Conservation (phyloP, 2,329 filamentous ascomycete species). For the Nigrospora oryzae region DNA sequence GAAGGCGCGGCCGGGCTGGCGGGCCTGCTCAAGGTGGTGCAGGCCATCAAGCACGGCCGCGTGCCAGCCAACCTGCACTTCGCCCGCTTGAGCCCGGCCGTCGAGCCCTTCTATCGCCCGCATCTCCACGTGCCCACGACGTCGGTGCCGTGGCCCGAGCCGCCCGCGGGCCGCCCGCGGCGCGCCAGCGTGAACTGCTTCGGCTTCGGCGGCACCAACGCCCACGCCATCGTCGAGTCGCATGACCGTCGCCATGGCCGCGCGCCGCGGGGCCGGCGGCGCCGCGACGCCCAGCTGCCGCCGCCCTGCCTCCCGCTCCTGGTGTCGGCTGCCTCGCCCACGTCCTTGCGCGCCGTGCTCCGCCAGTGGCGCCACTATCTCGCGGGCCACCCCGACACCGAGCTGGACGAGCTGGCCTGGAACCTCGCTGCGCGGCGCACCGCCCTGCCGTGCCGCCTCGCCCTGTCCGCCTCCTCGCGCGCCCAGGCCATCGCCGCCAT, state of each 20-base stretch:
- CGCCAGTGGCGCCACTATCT: slow-evolving; percentile 20
- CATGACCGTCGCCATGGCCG: slow-evolving; percentile 11
- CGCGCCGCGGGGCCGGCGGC: no score
- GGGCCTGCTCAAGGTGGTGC: slow-evolving; percentile 34
- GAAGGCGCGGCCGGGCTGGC: slow-evolving; percentile 42
- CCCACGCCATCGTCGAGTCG: slow-evolving; percentile 32
- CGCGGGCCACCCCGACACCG: not conserved
- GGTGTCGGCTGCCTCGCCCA: slow-evolving; percentile 26
- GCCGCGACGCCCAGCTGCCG: no score
- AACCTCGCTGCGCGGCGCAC: slow-evolving; percentile 21
- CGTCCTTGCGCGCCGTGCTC: slow-evolving; percentile 20
- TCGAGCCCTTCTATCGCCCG: slow-evolving; percentile 23
- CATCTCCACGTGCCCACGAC: slow-evolving; percentile 24
- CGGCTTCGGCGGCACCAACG: slow-evolving; percentile 35
- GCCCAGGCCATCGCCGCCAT: slow-evolving; percentile 14
- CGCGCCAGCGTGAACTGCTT: slow-evolving; percentile 36
- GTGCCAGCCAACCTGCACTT: slow-evolving; percentile 36
- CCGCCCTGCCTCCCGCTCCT: slow-evolving; percentile 22
- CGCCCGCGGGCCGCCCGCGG: slow-evolving; percentile 24
- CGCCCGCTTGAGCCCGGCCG: slow-evolving; percentile 27
- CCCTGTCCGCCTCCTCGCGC: slow-evolving; percentile 14
- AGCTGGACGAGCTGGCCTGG: slow-evolving; percentile 19
- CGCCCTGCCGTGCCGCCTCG: slow-evolving; percentile 19
- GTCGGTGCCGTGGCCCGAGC: slow-evolving; percentile 22
- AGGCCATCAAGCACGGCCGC: slow-evolving; percentile 27